phyloP scores from a whole-genome alignment of 371 early-diverging fungal species.

The Rhizomucor miehei region DNA sequence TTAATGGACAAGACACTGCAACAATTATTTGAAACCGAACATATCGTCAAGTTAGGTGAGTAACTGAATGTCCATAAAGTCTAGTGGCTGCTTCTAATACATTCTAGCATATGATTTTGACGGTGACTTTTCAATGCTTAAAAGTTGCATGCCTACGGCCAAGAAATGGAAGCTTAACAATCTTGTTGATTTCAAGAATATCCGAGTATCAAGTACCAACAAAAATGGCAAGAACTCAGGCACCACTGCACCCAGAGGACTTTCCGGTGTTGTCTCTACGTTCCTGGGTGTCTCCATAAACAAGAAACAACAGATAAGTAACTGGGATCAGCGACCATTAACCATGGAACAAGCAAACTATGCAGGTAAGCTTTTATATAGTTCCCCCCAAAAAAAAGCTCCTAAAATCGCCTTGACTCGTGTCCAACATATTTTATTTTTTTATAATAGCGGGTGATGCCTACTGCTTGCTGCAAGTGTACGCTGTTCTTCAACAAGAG shows the following conservation, averaged over 20 bases:
- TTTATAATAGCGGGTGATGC: conserved; percentile 27
- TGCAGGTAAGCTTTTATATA: conserved; percentile 19
- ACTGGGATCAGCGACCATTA: conserved; percentile 48
- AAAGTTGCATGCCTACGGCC: conserved; percentile 30
- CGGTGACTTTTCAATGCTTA: conserved; percentile 36
- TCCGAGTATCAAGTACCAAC: neutral
- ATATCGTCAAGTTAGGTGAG: conserved; percentile 35
- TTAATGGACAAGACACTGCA: conserved; percentile 23
- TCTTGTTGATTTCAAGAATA: conserved; percentile 30
- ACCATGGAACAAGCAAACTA: conserved; percentile 34
- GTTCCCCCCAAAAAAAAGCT: too few species aligned
- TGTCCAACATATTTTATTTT: neutral
- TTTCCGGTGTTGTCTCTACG: conserved; percentile 29
- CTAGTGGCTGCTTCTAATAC: too few species aligned
- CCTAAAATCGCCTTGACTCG: too few species aligned
- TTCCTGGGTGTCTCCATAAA: conserved; percentile 31
- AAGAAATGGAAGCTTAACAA: conserved; percentile 17
- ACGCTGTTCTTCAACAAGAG: conserved; percentile 12
- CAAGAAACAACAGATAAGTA: conserved; percentile 48
- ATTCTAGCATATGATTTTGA: conserved; percentile 37
- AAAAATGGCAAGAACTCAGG: conserved; percentile 4
- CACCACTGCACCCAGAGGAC: conserved; percentile 21
- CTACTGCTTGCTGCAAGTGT: conserved; percentile 31
- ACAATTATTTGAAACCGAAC: conserved; percentile 23
- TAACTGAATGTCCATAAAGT: neutral